Percentiles rank a stretch among this genome's conserved stretches.
Evolutionary conservation across 1,284 basidiomycete genomes (phyloP).

Genomic region (Trichosporon ovoides): DNA sequence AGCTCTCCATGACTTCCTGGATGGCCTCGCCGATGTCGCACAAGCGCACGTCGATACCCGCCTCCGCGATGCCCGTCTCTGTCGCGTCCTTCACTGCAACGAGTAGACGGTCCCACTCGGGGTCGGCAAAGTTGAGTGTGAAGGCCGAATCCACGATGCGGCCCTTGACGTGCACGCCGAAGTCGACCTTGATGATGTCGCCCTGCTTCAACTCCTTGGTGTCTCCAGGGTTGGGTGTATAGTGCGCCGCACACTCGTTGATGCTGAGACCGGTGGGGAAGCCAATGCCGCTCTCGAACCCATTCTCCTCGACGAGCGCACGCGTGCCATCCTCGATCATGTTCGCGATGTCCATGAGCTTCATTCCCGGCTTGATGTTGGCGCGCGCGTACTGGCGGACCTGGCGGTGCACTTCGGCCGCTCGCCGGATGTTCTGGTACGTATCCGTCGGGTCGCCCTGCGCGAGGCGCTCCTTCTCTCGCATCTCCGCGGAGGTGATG

Average conservation of each 20-base stretch:
- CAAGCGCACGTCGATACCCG: constrained; percentile 91
- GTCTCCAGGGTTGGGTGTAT: constrained; percentile 93
- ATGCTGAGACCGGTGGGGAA: constrained; percentile 95
- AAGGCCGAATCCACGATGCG: constrained; percentile 94
- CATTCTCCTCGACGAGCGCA: constrained; percentile 84
- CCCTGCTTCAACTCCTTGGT: constrained; percentile 72
- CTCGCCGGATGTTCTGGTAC: constrained; percentile 84
- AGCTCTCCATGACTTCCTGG: constrained; percentile 98
- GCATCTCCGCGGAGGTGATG: constrained; percentile 83
- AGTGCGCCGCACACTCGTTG: constrained; percentile 96
- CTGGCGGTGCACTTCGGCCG: constrained; percentile 92
- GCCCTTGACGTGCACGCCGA: constrained; percentile 94
- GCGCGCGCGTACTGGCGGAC: constrained; percentile 76
- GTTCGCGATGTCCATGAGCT: constrained; percentile 90
- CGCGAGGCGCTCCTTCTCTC: constrained; percentile 69
- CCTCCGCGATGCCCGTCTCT: constrained; percentile 80
- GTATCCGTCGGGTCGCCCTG: constrained; percentile 73
- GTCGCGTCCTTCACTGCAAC: constrained; percentile 93
- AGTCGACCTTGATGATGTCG: constrained; percentile 94
- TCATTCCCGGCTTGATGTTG: constrained; percentile 87
- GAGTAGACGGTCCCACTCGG: constrained; percentile 80
- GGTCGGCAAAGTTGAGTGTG: constrained; percentile 75
- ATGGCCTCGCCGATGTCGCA: constrained; percentile 89
- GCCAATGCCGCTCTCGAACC: constrained; percentile 72
- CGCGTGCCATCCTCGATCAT: constrained; percentile 87